phyloP scores from a whole-genome alignment of 495 filamentous ascomycete genomes.

The Corynascus novoguineensis region DNA sequence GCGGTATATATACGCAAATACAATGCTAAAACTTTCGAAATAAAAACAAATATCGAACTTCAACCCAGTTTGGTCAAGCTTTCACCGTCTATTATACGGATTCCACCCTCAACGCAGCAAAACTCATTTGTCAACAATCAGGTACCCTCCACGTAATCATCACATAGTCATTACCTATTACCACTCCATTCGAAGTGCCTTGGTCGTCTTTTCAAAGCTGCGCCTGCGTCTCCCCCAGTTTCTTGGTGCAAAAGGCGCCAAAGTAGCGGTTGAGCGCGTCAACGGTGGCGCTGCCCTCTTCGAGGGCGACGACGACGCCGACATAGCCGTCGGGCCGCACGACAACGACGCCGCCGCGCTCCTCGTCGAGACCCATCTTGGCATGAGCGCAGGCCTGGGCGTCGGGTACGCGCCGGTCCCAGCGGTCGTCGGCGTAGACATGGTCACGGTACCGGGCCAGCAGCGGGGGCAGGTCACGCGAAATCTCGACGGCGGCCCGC shows the following conservation, averaged over 20 bases:
- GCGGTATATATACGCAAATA: not conserved
- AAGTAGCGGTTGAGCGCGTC: constrained; percentile 84
- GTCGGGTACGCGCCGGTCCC: constrained; percentile 62
- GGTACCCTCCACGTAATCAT: not conserved
- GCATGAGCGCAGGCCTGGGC: constrained; percentile 71
- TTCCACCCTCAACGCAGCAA: not conserved
- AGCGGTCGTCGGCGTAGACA: constrained; percentile 80
- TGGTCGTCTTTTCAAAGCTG: constrained; percentile 13
- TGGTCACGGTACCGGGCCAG: constrained; percentile 73
- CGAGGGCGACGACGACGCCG: constrained; percentile 64
- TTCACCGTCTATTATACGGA: not conserved
- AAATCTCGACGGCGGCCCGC: constrained; percentile 60
- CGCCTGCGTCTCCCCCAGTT: constrained; percentile 22
- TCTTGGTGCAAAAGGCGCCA: constrained; percentile 54
- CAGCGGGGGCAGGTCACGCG: constrained; percentile 57
- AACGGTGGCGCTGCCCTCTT: constrained; percentile 69
- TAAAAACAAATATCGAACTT: no score
- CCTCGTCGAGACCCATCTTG: constrained; percentile 75
- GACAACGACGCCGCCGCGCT: constrained; percentile 70
- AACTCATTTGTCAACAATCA: not conserved
- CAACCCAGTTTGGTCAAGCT: not conserved
- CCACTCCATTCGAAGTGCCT: not conserved
- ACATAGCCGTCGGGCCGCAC: constrained; percentile 85
- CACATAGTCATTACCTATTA: not conserved
- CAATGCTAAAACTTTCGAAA: not conserved